These are phyloP conservation scores for Wickerhamiella azyma DNA, from an alignment of 805 yeast species.

Conservation along the genomic window DNA sequence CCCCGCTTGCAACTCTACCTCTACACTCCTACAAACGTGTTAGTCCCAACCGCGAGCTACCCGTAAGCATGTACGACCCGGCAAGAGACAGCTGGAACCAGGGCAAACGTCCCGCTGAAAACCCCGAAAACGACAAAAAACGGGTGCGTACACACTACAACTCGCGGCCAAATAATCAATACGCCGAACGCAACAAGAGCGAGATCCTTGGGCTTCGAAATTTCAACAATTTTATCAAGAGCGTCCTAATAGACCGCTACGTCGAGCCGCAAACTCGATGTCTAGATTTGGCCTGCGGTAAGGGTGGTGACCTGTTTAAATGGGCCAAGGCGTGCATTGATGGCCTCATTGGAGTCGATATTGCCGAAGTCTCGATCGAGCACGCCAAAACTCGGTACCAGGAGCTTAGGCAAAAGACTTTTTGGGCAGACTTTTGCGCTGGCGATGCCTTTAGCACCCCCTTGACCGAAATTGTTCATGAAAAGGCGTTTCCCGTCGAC, in stretches of 20 bases:
- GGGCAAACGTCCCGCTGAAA: slow-evolving; percentile 11
- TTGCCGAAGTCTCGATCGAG: slow-evolving; percentile 72
- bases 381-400: slow-evolving; percentile 74
- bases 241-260: slow-evolving; percentile 63
- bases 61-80: slow-evolving; percentile 7
- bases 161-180: slow-evolving; percentile 56
- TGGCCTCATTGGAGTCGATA: slow-evolving; percentile 81
- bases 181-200: slow-evolving; percentile 51
- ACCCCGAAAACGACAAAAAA: slow-evolving; percentile 14
- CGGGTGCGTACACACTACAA: slow-evolving; percentile 78
- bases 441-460: slow-evolving; percentile 80
- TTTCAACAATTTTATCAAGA: slow-evolving; percentile 85
- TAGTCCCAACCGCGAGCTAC: not conserved
- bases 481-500: slow-evolving; percentile 74
- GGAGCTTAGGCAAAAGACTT: slow-evolving; percentile 37
- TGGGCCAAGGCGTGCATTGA: slow-evolving; percentile 63
- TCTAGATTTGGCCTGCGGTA: slow-evolving; percentile 89
- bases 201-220: slow-evolving; percentile 76
- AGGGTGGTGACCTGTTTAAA: slow-evolving; percentile 92
- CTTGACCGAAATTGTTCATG: slow-evolving; percentile 54
- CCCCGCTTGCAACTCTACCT: too few relatives aligned
- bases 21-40: too few relatives aligned
- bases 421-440: slow-evolving; percentile 72
- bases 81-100: slow-evolving; percentile 5
- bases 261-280: slow-evolving; percentile 43